Evolutionary conservation across 2,329 filamentous ascomycete genomes (phyloP).

Genomic region (Aspergillus sp.): DNA sequence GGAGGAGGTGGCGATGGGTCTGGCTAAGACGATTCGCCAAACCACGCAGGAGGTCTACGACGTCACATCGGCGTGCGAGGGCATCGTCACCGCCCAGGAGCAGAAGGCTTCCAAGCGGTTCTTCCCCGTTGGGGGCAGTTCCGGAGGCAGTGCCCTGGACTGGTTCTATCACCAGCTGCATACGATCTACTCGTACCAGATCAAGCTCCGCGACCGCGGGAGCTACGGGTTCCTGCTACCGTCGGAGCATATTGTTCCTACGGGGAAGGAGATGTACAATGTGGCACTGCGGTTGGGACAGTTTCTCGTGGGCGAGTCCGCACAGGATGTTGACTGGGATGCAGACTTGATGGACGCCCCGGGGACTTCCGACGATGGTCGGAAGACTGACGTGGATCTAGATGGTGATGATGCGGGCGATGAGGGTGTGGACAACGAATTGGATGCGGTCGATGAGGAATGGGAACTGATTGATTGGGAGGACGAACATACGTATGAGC

Average conservation of each 20-base stretch:
- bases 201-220: constrained; percentile 87
- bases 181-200: constrained; percentile 84
- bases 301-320: constrained; percentile 47
- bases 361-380: not conserved
- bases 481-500: constrained; percentile 9
- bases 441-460: not conserved
- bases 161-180: constrained; percentile 90
- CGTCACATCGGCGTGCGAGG: constrained; percentile 82
- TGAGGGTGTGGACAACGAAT: not conserved
- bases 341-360: constrained; percentile 10
- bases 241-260: constrained; percentile 80
- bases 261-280: constrained; percentile 81
- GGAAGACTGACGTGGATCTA: not conserved
- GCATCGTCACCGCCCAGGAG: constrained; percentile 54
- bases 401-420: not conserved
- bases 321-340: constrained; percentile 12
- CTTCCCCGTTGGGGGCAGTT: constrained; percentile 63
- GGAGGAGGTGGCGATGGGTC: constrained; percentile 80
- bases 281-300: constrained; percentile 81
- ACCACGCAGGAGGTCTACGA: constrained; percentile 72
- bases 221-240: constrained; percentile 93
- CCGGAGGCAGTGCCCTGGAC: constrained; percentile 84
- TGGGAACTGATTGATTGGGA: constrained; percentile 9
- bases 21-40: constrained; percentile 85
- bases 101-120: constrained; percentile 25